Evolutionary conservation across 1,139 yeast species (phyloP), one percentile per base, ranked within the genome.

Genomic region (Taiozyma sp.): DNA sequence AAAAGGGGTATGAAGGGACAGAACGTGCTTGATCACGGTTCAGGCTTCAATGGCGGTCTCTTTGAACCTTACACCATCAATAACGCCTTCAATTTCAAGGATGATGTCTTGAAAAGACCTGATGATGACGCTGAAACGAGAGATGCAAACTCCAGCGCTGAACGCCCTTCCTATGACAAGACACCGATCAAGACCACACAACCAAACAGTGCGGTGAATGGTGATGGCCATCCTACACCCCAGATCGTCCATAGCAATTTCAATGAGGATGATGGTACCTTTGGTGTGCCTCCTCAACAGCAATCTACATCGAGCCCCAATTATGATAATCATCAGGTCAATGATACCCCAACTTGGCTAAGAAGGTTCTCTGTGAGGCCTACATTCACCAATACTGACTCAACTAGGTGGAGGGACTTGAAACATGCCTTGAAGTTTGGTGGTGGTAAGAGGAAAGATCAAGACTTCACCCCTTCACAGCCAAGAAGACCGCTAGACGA

Each of bases 331-430:
- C 48, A 51, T 1, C 48, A 51, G 4, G 45, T 23, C 6, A 30
- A 28, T 19, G 64, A 60, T 1, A 39, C 53, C 4, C 59, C 64
- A n/a, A 60, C 65, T 1, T 62, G 65, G 65, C 47, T 56, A n/a
- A 57, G 59, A 23, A 55, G 51, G 29, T 51, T 59, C 30, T 55
- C 60, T 14, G 53, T 44, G 39, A 48, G 53, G 5, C 62, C 59
- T 7, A 40, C 43, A 7, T 13, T 39, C 13, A 16, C 47, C 9
- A 43, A 42, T 10, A 36, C 47, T 7, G 57, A 57, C 30, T 55
- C 55, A 0, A 52, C 41, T 36, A 54, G 54, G 50, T 62, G 64
- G 65, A 59, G 51, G 39, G 65, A 60, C n/a, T 54, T 61, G 49
- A 62, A 58, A 16, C 61, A 58, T 23, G 64, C 58, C 1, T 58